Conservation (phyloP, 805 yeast species). For the Sugiyamaella smithiae region DNA sequence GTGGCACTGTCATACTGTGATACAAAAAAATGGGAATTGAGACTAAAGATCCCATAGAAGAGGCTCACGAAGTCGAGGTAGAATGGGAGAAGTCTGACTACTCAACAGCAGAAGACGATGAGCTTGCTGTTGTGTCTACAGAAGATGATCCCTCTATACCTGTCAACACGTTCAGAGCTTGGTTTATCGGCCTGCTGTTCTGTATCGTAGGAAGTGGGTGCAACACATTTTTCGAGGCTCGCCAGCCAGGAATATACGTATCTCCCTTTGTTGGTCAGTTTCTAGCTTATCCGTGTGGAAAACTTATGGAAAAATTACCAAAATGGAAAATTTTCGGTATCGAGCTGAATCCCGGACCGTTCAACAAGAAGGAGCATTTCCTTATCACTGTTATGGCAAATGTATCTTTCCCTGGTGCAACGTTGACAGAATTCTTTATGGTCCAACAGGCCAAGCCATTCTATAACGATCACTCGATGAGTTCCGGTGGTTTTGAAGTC, state of each 20-base stretch:
- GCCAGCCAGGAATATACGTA: constrained; percentile 49
- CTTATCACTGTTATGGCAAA: constrained; percentile 45
- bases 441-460: constrained; percentile 27
- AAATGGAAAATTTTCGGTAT: constrained; percentile 40
- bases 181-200: constrained; percentile 50
- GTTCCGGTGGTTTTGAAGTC: constrained; percentile 43
- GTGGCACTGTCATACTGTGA: too few species aligned
- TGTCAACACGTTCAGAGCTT: constrained; percentile 52
- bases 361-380: constrained; percentile 66
- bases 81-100: neutral
- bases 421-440: constrained; percentile 23
- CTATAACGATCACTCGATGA: constrained; percentile 31
- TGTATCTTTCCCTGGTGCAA: constrained; percentile 28
- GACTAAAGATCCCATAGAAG: neutral
- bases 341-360: constrained; percentile 60
- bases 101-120: constrained; percentile 34
- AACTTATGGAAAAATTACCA: constrained; percentile 41
- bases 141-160: constrained; percentile 48
- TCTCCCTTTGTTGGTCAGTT: constrained; percentile 42
- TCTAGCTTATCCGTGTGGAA: constrained; percentile 58
- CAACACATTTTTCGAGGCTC: constrained; percentile 55
- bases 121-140: constrained; percentile 51
- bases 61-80: neutral
- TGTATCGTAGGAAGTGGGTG: constrained; percentile 51
- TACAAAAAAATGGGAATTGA: neutral